Base-by-base conservation (phyloP, 139 green algal species). In the Astrephomene gubernaculifera region DNA sequence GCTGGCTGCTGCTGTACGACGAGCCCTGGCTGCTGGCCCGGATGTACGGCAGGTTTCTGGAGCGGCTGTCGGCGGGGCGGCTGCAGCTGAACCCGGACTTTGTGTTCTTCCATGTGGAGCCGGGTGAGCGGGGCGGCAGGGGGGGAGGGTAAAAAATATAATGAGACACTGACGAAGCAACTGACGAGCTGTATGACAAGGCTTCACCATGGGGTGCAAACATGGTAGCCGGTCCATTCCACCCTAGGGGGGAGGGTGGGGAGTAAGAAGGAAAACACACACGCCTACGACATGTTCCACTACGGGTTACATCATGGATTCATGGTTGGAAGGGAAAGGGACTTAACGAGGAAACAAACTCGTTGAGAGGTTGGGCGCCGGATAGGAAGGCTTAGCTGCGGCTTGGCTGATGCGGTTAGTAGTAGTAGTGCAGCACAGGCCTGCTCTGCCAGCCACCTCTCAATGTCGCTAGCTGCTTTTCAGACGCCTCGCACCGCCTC, bases 1-100 rank as follows among this genome's bases (percentile, higher is more conserved):
- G 54, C 10, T 71, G 31, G 36, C 5, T 82, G 25, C 74, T 82
- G 38, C 0, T 82, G 36, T 82, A 43, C 17, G 54, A 82, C 33
- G 74, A 82, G 36, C 53, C 74, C 7, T 82, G 74, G 54, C 24
- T 54, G 19, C 36, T 71, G 54, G 54, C 74, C 8, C 53, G 38
- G 36, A 57, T 57, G 54, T 82, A 82, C 74, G 74, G 36, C 25
- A 25, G 25, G 2, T 4, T 31, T 1, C 12, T 82, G 24, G 4
- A 27, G 7, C 38, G 27, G 25, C 3, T 82, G 54, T 82, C 74
- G 53, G 31, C 25, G 36, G 74, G 74, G 0, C 53, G 53, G 36
- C 36, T 82, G 54, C 54, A 29, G 36, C 74, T 71, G 17, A 81
- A 53, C 33, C 49, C 52, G 0, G 72, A 81, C n/a, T 54, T 57